Evolutionary conservation across 2,329 filamentous ascomycete species (phyloP).

Genomic region (Cytospora piceicola): DNA sequence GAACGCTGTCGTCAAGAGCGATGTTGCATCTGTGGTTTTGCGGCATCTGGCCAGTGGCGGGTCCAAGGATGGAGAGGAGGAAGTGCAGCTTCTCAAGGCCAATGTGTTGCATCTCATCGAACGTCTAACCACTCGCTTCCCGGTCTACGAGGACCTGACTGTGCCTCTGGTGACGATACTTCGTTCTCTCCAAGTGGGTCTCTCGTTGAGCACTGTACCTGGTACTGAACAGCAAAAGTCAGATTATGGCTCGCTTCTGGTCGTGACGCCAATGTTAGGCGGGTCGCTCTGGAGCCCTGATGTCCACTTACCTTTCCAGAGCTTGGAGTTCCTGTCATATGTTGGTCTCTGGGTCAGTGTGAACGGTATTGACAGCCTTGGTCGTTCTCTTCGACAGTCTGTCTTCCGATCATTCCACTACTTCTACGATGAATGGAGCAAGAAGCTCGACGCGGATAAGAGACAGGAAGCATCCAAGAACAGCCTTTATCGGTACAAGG

Average conservation of each 20-base stretch:
- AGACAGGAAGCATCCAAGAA: constrained; percentile 72
- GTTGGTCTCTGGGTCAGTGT: constrained; percentile 50
- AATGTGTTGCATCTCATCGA: constrained; percentile 70
- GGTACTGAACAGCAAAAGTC: constrained; percentile 19
- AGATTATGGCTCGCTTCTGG: constrained; percentile 41
- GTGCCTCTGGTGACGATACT: constrained; percentile 78
- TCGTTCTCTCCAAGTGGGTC: constrained; percentile 75
- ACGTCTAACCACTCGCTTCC: constrained; percentile 71
- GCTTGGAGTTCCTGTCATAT: constrained; percentile 56
- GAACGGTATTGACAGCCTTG: constrained; percentile 50
- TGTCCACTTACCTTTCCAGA: constrained; percentile 37
- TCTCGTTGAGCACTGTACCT: constrained; percentile 57
- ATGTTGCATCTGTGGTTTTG: constrained; percentile 46
- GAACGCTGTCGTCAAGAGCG: constrained; percentile 60
- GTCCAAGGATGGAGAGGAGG: constrained; percentile 43
- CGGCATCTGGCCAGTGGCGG: constrained; percentile 38
- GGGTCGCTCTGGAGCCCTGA: constrained; percentile 43
- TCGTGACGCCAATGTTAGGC: constrained; percentile 61
- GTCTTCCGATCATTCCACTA: constrained; percentile 70
- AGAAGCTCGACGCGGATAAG: constrained; percentile 75
- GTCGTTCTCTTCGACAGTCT: constrained; percentile 50
- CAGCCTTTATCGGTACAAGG: constrained; percentile 83
- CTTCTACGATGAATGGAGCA: constrained; percentile 81
- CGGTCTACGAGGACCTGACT: constrained; percentile 84
- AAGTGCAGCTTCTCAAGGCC: constrained; percentile 55